Conservation (phyloP, 2,329 filamentous ascomycete species). For the Dendrostoma leiphaemia region DNA sequence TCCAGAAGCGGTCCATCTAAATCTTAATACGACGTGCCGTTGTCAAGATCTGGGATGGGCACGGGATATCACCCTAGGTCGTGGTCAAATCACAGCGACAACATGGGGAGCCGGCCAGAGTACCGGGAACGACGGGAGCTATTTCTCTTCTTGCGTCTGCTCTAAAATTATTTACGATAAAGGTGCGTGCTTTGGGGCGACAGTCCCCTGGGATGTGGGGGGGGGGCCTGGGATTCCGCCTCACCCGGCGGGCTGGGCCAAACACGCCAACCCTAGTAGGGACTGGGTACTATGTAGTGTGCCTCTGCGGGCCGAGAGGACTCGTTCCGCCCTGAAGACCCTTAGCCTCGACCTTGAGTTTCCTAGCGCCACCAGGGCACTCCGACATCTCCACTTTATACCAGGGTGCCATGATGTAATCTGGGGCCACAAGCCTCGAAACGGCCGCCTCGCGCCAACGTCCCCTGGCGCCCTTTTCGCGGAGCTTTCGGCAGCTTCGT, state of each 20-base stretch:
- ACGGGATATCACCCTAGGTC: not conserved
- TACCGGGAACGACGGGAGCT: not conserved
- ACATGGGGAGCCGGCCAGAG: not conserved
- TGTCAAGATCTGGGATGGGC: not conserved
- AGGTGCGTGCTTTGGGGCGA: too few relatives aligned
- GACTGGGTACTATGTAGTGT: too few relatives aligned
- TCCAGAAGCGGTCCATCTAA: too few relatives aligned
- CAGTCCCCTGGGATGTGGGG: too few relatives aligned
- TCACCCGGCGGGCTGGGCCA: too few relatives aligned
- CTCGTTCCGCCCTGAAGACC: not conserved
- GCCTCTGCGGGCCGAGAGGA: not conserved
- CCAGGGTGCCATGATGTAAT: constrained; percentile 5
- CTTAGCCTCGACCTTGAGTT: constrained; percentile 3
- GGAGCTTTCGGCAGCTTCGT: not conserved
- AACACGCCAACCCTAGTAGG: too few relatives aligned
- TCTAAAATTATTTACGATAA: too few relatives aligned
- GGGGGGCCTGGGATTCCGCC: not conserved
- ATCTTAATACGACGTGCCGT: not conserved
- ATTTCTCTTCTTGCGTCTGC: too few relatives aligned
- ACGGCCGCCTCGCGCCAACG: not conserved
- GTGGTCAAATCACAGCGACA: not conserved
- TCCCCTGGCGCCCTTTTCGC: not conserved
- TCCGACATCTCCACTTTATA: constrained; percentile 15
- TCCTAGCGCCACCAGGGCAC: not conserved
- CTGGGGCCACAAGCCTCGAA: not conserved